Conservation (phyloP, 495 filamentous ascomycete genomes). For the Lepraria neglecta region DNA sequence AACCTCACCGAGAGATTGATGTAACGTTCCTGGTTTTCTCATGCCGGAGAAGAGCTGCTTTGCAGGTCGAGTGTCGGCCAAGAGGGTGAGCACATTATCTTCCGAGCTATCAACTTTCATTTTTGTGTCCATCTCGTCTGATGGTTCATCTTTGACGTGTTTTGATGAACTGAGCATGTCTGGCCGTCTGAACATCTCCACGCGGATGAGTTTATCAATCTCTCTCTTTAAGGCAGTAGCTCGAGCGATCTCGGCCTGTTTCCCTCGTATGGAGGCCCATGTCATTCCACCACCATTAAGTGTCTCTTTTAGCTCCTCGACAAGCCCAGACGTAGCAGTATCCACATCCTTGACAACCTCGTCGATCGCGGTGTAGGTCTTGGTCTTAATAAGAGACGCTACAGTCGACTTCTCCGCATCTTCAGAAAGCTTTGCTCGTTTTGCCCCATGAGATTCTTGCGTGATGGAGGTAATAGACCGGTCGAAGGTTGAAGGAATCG, state of each 20-base stretch:
- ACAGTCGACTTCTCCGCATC: constrained; percentile 39
- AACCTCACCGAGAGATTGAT: constrained; percentile 51
- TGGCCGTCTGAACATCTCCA: constrained; percentile 37
- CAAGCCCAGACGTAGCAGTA: constrained; percentile 40
- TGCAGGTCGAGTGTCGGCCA: constrained; percentile 60
- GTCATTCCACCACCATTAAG: constrained; percentile 30
- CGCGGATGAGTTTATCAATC: constrained; percentile 43
- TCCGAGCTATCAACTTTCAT: constrained; percentile 19
- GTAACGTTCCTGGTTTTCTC: constrained; percentile 47
- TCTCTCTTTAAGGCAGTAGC: constrained; percentile 43
- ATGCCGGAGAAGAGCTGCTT: constrained; percentile 82
- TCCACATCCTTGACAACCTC: constrained; percentile 48
- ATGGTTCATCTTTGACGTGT: constrained; percentile 13
- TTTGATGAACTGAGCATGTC: constrained; percentile 16
- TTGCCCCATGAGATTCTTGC: constrained; percentile 26
- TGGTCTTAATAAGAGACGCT: constrained; percentile 37
- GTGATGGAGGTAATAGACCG: constrained; percentile 11
- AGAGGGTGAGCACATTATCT: constrained; percentile 60
- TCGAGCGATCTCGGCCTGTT: constrained; percentile 29
- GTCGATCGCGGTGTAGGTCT: constrained; percentile 42
- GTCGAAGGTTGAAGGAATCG: constrained; percentile 26
- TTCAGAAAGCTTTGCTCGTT: constrained; percentile 44
- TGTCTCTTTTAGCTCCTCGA: constrained; percentile 41
- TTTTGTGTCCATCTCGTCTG: constrained; percentile 2
- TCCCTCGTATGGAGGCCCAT: constrained; percentile 22